These are phyloP conservation scores for Coemansia sp. DNA, from an alignment of 192 early-diverging fungal genomes.

Conservation along the genomic window DNA sequence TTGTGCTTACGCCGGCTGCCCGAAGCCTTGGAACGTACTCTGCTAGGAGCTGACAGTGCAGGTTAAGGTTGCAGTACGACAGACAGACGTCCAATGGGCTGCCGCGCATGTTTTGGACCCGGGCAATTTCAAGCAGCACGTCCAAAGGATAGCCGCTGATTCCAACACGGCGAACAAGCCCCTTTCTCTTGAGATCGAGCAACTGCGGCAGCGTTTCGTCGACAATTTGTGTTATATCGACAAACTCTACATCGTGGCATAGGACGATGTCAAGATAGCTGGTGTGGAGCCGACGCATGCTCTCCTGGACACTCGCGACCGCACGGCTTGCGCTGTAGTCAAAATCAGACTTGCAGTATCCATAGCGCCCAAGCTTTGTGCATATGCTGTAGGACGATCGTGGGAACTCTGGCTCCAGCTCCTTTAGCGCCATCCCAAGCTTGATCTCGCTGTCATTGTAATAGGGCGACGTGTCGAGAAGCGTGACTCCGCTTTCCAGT, in stretches of 20 bases:
- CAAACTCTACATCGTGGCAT: constrained; percentile 81
- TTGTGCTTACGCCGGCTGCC: constrained; percentile 55
- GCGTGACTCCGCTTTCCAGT: constrained; percentile 59
- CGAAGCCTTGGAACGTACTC: constrained; percentile 58
- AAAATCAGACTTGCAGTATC: constrained; percentile 59
- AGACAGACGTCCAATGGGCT: constrained; percentile 63
- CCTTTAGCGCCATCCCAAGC: constrained; percentile 60
- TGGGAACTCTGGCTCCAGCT: constrained; percentile 56
- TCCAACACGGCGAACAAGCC: constrained; percentile 65
- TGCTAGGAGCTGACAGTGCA: constrained; percentile 61
- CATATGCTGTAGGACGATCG: constrained; percentile 65
- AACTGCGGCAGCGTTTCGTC: constrained; percentile 60
- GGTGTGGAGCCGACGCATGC: constrained; percentile 60
- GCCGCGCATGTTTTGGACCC: constrained; percentile 55
- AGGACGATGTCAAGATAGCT: constrained; percentile 70
- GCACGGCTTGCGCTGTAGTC: constrained; percentile 62
- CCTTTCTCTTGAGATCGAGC: constrained; percentile 52
- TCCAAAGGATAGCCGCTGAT: constrained; percentile 70
- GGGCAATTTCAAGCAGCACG: constrained; percentile 59
- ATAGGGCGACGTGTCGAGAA: constrained; percentile 73
- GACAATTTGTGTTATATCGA: constrained; percentile 55
- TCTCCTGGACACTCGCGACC: constrained; percentile 57
- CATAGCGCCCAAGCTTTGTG: constrained; percentile 78
- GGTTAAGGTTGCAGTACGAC: constrained; percentile 69
- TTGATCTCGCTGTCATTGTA: constrained; percentile 67